Evolutionary conservation across 2,329 filamentous ascomycete species (phyloP).

Genomic region (Phaeosphaeria sp.): DNA sequence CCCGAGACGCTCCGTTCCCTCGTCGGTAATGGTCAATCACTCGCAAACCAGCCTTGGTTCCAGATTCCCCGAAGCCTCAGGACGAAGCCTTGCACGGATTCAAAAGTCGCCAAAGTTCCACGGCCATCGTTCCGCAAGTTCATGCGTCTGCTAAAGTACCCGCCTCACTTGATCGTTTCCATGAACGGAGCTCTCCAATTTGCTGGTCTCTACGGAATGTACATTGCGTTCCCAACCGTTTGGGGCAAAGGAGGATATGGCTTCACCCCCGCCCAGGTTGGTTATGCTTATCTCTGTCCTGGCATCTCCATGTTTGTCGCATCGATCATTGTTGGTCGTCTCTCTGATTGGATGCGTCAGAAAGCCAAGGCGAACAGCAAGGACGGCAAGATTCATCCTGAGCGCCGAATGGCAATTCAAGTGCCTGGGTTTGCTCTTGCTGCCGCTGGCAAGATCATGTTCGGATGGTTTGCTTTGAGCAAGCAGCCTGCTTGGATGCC

Average conservation of each 20-base stretch:
- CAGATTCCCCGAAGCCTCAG: conserved; percentile 30
- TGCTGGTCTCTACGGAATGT: conserved; percentile 35
- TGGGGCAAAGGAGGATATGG: conserved; percentile 37
- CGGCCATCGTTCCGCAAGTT: conserved; percentile 31
- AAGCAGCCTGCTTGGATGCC: conserved; percentile 26
- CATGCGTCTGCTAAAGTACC: conserved; percentile 33
- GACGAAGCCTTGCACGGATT: conserved; percentile 25
- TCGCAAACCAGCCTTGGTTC: conserved; percentile 34
- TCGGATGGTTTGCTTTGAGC: conserved; percentile 50
- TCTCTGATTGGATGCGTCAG: conserved; percentile 49
- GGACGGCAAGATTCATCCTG: conserved; percentile 42
- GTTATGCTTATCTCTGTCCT: conserved; percentile 48
- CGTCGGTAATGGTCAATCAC: conserved; percentile 52
- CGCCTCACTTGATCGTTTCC: conserved; percentile 39
- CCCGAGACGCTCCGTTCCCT: conserved; percentile 56
- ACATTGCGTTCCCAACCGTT: conserved; percentile 32
- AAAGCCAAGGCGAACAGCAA: conserved; percentile 30
- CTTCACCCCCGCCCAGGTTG: conserved; percentile 44
- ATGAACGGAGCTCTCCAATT: conserved; percentile 38
- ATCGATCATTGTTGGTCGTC: conserved; percentile 48
- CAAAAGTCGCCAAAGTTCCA: conserved; percentile 28
- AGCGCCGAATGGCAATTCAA: conserved; percentile 50
- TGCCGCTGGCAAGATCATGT: conserved; percentile 49
- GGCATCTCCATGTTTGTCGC: conserved; percentile 44
- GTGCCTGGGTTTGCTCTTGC: conserved; percentile 50